A percentile compares a stretch with the other conserved stretches of the same genome.
phyloP scores from a whole-genome alignment of 768 basidiomycete genomes.

The Tylopilus rubrobrunneus region DNA sequence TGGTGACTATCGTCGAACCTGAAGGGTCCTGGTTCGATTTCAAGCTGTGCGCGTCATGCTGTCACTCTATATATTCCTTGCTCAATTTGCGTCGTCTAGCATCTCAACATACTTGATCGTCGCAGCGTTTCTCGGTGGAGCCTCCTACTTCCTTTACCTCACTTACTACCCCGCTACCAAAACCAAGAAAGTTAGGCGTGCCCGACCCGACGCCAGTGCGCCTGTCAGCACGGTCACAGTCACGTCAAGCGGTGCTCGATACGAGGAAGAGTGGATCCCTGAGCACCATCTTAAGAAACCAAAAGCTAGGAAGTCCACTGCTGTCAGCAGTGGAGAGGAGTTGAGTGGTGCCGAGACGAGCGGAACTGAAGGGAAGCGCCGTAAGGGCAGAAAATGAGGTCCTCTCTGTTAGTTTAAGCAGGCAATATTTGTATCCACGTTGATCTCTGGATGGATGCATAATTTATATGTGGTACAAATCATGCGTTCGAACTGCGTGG shows the following conservation, averaged over 20 bases:
- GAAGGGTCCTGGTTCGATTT: constrained; percentile 73
- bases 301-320: constrained; percentile 47
- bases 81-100: constrained; percentile 24
- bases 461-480: constrained; percentile 5
- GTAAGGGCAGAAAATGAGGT: constrained; percentile 49
- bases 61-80: not conserved
- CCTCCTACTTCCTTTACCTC: constrained; percentile 60
- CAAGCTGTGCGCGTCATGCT: constrained; percentile 58
- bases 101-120: constrained; percentile 74
- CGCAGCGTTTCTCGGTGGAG: constrained; percentile 55
- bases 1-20: constrained; percentile 79
- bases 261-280: constrained; percentile 92
- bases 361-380: constrained; percentile 47
- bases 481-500: not conserved
- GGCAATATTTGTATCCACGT: not conserved
- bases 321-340: constrained; percentile 60
- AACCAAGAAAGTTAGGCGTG: constrained; percentile 45
- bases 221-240: constrained; percentile 59
- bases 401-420: not conserved
- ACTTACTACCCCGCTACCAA: constrained; percentile 64
- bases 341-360: constrained; percentile 64
- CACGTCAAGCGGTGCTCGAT: constrained; percentile 58
- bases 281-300: constrained; percentile 76
- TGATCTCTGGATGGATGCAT: constrained; percentile 1
- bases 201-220: constrained; percentile 43